Conservation (phyloP, 2,329 filamentous ascomycete genomes). For the Leptographium flavum region DNA sequence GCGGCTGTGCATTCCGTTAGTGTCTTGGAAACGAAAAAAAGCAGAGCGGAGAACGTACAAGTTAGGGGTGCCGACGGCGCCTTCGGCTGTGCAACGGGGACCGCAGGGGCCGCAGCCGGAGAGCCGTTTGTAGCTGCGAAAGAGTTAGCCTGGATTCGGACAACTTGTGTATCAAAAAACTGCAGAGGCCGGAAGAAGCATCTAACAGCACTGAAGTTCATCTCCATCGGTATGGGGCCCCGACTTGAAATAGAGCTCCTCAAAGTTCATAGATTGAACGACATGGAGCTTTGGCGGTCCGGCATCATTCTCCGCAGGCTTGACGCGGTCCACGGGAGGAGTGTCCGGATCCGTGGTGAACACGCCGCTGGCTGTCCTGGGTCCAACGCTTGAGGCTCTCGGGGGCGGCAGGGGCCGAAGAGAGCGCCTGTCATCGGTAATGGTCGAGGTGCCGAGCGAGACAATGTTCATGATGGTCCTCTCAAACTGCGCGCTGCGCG, state of each 20-base stretch:
- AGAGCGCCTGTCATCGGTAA: slow-evolving; percentile 10
- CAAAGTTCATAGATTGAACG: slow-evolving; percentile 28
- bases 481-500: slow-evolving; percentile 35
- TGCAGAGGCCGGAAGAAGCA: slow-evolving; percentile 10
- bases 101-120: slow-evolving; percentile 21
- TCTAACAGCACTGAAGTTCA: not conserved
- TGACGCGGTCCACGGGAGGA: slow-evolving; percentile 3
- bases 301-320: slow-evolving; percentile 32
- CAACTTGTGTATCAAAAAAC: not conserved
- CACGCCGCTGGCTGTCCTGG: slow-evolving; percentile 16
- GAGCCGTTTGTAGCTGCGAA: slow-evolving; percentile 28
- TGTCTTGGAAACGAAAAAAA: not conserved
- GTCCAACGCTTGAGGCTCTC: slow-evolving; percentile 21
- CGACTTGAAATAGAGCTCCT: slow-evolving; percentile 27
- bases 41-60: not conserved
- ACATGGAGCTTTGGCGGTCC: slow-evolving; percentile 29
- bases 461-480: slow-evolving; percentile 12
- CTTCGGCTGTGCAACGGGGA: slow-evolving; percentile 19
- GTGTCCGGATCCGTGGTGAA: not conserved
- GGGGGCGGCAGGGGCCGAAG: slow-evolving; percentile 15
- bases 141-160: slow-evolving; percentile 8
- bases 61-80: slow-evolving; percentile 23
- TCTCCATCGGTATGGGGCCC: not conserved
- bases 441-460: slow-evolving; percentile 1
- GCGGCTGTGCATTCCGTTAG: slow-evolving; percentile 17